Base-by-base conservation (phyloP, 1,284 basidiomycete species). In the Tilletiopsis washingtonensis region DNA sequence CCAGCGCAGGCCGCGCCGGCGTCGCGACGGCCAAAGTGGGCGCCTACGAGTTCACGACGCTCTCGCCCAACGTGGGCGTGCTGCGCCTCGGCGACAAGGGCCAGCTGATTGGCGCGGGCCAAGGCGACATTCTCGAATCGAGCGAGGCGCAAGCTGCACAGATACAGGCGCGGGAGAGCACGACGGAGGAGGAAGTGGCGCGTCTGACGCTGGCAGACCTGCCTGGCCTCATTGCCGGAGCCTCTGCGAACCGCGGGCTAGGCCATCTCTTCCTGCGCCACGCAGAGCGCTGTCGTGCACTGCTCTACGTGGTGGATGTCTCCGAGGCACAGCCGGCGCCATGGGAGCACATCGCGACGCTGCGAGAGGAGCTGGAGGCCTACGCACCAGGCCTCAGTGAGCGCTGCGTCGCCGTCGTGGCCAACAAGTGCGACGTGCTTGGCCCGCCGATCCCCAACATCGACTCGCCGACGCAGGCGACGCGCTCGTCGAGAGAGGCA, bases 131-230 rank as follows among this genome's bases (percentile, higher is more conserved):
- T 34, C 12, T 17, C 20, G 47, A 49, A 11, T 24, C 43, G 11
- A 21, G 20, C 7, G 41, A 24, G 14, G 26, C 26, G 12, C 45
- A 50, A 14, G 17, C n/a, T n/a, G n/a, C n/a, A n/a, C n/a, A n/a
- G n/a, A n/a, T n/a, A n/a, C n/a, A n/a, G n/a, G n/a, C n/a, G n/a
- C n/a, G n/a, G n/a, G 32, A 34, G 32, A 4, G 17, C 9, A n/a
- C 17, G n/a, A 3, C 21, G 11, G 38, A 42, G 40, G 45, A 46
- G 15, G 49, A 51, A 14, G 40, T 15, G 17, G 37, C 27, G 69
- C 81, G 93, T 2, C 91, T 97, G 76, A 91, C 88, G 1, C 84
- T 99, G 51, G 87, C 91, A n/a, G 93, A 99, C 75, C 94, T 97
- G 68, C 93, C 94, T 0, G 93, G 93, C 11, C 81, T 98, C 25